Conservation (phyloP, 179 eudicot genomes). For the Actinidia chinensis region DNA sequence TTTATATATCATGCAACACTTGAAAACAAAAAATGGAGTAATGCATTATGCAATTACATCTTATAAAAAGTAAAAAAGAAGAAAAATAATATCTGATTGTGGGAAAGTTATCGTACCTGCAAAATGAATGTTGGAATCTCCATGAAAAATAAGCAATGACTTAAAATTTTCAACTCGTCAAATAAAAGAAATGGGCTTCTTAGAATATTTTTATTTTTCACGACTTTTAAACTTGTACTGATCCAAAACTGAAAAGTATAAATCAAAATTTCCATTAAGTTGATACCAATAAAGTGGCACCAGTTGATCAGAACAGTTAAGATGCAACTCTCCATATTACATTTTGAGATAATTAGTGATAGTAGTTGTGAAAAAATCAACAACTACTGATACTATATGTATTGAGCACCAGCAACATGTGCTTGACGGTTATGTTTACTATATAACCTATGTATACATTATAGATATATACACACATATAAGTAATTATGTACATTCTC, state of each 20-base stretch:
- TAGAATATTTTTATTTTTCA: background rate
- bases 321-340: background rate
- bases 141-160: background rate
- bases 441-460: background rate
- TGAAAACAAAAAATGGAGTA: conserved; percentile 9
- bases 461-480: background rate
- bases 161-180: conserved; percentile 3
- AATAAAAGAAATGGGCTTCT: background rate
- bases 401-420: background rate
- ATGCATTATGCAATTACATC: background rate
- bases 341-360: background rate
- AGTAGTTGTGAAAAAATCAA: background rate
- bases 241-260: background rate
- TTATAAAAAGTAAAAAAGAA: background rate
- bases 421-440: background rate
- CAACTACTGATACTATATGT: background rate
- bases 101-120: background rate
- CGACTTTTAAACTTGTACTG: background rate
- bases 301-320: background rate
- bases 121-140: background rate
- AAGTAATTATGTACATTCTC: no score
- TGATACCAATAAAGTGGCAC: background rate
- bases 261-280: conserved; percentile 7
- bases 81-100: background rate
- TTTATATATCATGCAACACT: background rate